phyloP scores from a whole-genome alignment of 1,284 basidiomycete species.

The Lignosus rhinocerotis region DNA sequence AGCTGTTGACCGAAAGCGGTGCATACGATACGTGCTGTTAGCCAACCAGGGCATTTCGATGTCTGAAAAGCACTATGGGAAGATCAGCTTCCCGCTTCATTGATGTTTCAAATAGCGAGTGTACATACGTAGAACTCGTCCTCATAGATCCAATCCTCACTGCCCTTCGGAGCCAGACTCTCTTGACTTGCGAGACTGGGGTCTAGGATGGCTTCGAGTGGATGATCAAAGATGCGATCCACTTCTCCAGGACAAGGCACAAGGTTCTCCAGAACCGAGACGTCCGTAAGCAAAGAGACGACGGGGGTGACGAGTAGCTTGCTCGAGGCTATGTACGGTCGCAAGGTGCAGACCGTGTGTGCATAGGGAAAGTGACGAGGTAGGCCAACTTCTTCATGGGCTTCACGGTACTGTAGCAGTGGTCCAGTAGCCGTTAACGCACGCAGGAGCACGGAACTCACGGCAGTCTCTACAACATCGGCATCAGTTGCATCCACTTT shows the following conservation, averaged over 20 bases:
- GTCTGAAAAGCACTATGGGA: conserved; percentile 56
- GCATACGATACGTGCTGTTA: conserved; percentile 60
- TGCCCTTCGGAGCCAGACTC: conserved; percentile 53
- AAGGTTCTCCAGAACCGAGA: conserved; percentile 50
- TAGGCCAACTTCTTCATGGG: conserved; percentile 78
- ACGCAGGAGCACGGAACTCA: conserved; percentile 38
- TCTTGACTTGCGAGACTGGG: conserved; percentile 49
- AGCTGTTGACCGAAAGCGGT: conserved; percentile 73
- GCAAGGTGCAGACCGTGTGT: conserved; percentile 64
- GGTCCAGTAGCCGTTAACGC: neutral
- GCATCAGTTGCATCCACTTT: conserved; percentile 72
- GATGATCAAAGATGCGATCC: conserved; percentile 77
- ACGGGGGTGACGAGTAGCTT: conserved; percentile 70
- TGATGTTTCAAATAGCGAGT: neutral
- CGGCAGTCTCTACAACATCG: conserved; percentile 70
- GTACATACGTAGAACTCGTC: conserved; percentile 61
- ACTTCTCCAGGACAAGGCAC: conserved; percentile 69
- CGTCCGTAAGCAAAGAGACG: conserved; percentile 66
- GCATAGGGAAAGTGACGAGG: conserved; percentile 58
- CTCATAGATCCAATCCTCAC: conserved; percentile 77
- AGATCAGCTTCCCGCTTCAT: neutral
- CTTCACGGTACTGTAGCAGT: conserved; percentile 67
- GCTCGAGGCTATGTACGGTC: conserved; percentile 71
- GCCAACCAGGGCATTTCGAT: conserved; percentile 46
- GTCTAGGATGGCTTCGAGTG: conserved; percentile 69